Percentiles rank a stretch among this genome's conserved stretches.
phyloP scores from a whole-genome alignment of 768 basidiomycete genomes.

The Macrolepiota albuminosa region DNA sequence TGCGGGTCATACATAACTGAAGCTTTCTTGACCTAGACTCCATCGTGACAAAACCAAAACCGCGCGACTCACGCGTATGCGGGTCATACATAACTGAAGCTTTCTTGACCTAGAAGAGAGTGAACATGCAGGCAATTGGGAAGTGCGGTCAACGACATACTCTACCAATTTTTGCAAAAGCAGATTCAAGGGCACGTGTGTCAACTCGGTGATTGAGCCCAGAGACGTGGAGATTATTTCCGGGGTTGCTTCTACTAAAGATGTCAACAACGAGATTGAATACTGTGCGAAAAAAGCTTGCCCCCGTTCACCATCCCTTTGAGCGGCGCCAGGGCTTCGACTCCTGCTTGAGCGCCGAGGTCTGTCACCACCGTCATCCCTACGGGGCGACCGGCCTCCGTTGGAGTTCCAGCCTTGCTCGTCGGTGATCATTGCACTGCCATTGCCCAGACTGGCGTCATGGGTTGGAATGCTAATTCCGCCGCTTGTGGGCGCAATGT shows the following conservation, averaged over 20 bases:
- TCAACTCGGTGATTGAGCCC: constrained; percentile 58
- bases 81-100: constrained; percentile 72
- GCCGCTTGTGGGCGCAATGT: constrained; percentile 61
- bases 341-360: constrained; percentile 73
- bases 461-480: constrained; percentile 65
- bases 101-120: constrained; percentile 55
- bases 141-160: constrained; percentile 38
- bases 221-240: constrained; percentile 63
- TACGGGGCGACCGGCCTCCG: constrained; percentile 39
- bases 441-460: constrained; percentile 37
- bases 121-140: background rate
- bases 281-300: constrained; percentile 31
- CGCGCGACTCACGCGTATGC: constrained; percentile 61
- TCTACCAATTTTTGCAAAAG: constrained; percentile 84
- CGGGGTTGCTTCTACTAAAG: constrained; percentile 51
- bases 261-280: background rate
- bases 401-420: constrained; percentile 51
- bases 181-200: constrained; percentile 81
- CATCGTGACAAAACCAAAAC: constrained; percentile 80
- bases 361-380: constrained; percentile 34
- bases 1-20: constrained; percentile 72
- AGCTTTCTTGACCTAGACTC: constrained; percentile 67
- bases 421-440: constrained; percentile 43
- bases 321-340: constrained; percentile 54
- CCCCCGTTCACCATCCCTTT: constrained; percentile 50